These are phyloP conservation scores for Spathaspora arborariae DNA, from an alignment of 805 yeast genomes.

Conservation along the genomic window DNA sequence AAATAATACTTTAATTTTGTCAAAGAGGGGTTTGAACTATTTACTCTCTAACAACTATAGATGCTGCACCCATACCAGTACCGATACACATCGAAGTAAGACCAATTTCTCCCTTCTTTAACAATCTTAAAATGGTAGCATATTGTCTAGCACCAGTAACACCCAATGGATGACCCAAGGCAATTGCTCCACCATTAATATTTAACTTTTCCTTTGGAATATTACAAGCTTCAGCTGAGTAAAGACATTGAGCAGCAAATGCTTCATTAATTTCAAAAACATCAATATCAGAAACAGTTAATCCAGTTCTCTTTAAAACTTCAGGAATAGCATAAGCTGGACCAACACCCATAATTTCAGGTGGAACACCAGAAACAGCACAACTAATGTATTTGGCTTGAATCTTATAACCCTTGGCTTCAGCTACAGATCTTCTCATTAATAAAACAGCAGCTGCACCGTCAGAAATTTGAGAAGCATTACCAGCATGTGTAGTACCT, in stretches of 20 bases:
- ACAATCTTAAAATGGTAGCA: constrained; percentile 81
- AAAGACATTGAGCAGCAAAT: constrained; percentile 91
- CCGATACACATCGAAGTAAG: constrained; percentile 97
- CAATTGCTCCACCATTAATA: constrained; percentile 96
- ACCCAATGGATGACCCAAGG: constrained; percentile 84
- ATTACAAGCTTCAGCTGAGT: constrained; percentile 60
- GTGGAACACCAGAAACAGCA: constrained; percentile 88
- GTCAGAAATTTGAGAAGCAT: constrained; percentile 92
- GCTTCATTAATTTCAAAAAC: constrained; percentile 94
- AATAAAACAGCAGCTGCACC: constrained; percentile 91
- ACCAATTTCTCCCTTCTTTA: constrained; percentile 78
- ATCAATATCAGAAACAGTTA: constrained; percentile 61
- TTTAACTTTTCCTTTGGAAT: constrained; percentile 64
- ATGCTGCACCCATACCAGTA: constrained; percentile 98
- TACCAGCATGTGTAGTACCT: constrained; percentile 93
- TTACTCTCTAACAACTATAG: constrained; percentile 78
- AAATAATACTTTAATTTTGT: background rate
- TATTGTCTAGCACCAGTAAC: constrained; percentile 81
- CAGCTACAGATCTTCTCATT: constrained; percentile 83
- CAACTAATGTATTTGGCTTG: constrained; percentile 78
- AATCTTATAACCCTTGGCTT: constrained; percentile 64
- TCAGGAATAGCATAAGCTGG: constrained; percentile 95
- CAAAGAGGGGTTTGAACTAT: too few relatives aligned
- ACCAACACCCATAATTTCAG: constrained; percentile 96
- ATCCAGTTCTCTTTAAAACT: constrained; percentile 58